These are phyloP conservation scores for Hirschfeldia incana DNA, from an alignment of 345 rosid species.

Conservation along the genomic window DNA sequence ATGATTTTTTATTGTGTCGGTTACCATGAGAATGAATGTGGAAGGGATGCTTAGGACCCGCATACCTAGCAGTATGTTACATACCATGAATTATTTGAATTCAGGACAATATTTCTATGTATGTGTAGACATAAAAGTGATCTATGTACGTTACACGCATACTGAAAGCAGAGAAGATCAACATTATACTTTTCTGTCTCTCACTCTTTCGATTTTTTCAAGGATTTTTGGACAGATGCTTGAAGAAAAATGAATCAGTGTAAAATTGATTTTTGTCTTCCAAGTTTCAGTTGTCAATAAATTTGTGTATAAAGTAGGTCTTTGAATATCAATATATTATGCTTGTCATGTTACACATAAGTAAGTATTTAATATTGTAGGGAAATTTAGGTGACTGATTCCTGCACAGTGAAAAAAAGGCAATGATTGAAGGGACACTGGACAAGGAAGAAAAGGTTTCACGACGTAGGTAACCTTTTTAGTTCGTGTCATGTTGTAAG, in stretches of 20 bases:
- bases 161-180: no score
- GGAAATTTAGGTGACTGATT: slow-evolving; percentile 16
- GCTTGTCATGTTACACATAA: slow-evolving; percentile 17
- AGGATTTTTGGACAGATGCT: no score
- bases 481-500: slow-evolving; percentile 34
- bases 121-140: background rate
- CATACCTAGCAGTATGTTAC: no score
- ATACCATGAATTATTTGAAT: background rate
- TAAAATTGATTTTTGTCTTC: background rate
- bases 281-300: background rate
- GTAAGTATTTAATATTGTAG: background rate
- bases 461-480: slow-evolving; percentile 12
- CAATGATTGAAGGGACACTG: slow-evolving; percentile 23
- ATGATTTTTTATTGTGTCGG: background rate
- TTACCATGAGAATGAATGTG: background rate
- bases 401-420: slow-evolving; percentile 12
- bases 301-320: background rate
- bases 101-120: background rate
- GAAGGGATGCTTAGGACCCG: background rate
- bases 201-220: no score
- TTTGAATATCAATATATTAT: background rate
- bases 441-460: slow-evolving; percentile 22
- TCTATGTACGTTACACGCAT: no score
- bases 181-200: no score
- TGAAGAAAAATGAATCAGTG: background rate